Evolutionary conservation across 805 yeast species (phyloP).

Genomic region (Barnettozyma californica): DNA sequence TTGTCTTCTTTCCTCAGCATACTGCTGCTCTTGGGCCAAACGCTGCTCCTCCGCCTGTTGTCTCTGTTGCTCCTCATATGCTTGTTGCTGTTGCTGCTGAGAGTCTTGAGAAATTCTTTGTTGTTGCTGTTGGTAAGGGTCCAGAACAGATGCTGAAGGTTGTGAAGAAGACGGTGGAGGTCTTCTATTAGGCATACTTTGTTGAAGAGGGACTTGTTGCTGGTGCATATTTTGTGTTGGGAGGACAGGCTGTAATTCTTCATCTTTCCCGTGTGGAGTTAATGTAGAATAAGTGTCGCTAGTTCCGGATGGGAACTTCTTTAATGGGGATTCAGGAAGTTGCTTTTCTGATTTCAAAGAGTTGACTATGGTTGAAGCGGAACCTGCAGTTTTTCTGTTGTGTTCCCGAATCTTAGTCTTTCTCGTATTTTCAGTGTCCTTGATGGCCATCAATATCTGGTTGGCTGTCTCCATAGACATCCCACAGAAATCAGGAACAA

Average conservation of each 20-base stretch:
- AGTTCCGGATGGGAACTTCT: neutral
- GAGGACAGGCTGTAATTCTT: constrained; percentile 2
- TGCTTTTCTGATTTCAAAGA: neutral
- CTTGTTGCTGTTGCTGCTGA: constrained; percentile 5
- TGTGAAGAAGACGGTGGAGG: constrained; percentile 19
- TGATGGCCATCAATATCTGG: constrained; percentile 77
- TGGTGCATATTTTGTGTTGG: constrained; percentile 16
- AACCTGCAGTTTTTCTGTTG: constrained; percentile 10
- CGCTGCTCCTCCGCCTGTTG: constrained; percentile 16
- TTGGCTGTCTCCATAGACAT: constrained; percentile 97
- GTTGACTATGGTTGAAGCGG: constrained; percentile 12
- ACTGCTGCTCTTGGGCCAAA: constrained; percentile 11
- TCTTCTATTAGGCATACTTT: constrained; percentile 21
- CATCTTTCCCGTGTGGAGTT: neutral
- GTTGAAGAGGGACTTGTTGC: constrained; percentile 12
- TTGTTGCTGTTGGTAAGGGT: constrained; percentile 7
- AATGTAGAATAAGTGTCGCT: neutral
- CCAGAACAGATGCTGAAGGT: constrained; percentile 2
- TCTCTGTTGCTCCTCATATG: constrained; percentile 12
- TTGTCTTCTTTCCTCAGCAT: constrained; percentile 14
- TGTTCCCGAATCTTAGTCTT: constrained; percentile 18
- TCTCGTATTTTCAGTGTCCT: constrained; percentile 51
- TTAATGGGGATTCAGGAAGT: constrained; percentile 2
- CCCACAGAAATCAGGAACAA: constrained; percentile 98
- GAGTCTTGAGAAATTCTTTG: constrained; percentile 3